phyloP scores from a whole-genome alignment of 768 basidiomycete species.

The Leccinum longicurvipes region DNA sequence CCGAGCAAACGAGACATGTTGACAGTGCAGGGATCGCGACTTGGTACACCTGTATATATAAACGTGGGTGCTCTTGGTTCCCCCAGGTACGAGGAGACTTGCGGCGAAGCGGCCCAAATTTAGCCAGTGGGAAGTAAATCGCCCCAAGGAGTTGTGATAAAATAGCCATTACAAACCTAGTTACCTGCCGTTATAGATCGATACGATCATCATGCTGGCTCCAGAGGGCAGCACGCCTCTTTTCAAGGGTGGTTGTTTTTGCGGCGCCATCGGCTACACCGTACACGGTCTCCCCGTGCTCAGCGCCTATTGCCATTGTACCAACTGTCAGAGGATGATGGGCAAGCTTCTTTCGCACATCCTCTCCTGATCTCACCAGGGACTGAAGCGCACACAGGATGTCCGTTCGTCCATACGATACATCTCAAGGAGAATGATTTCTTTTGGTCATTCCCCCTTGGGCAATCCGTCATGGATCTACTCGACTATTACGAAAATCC shows the following conservation, averaged over 20 bases:
- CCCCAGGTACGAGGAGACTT: neutral
- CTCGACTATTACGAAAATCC: conserved; percentile 49
- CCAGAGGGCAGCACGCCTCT: conserved; percentile 15
- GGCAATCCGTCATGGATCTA: conserved; percentile 29
- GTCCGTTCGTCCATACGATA: conserved; percentile 60
- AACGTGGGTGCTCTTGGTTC: neutral
- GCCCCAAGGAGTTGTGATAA: neutral
- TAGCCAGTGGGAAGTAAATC: neutral
- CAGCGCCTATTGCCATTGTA: conserved; percentile 69
- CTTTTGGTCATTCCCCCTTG: conserved; percentile 39
- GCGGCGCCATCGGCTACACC: conserved; percentile 47
- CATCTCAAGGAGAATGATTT: conserved; percentile 53
- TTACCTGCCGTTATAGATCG: neutral
- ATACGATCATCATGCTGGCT: conserved; percentile 5
- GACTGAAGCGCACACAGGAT: conserved; percentile 19
- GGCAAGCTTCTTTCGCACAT: conserved; percentile 35
- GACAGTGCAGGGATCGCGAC: no score
- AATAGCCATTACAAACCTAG: no score
- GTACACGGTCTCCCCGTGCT: conserved; percentile 47
- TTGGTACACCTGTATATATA: neutral
- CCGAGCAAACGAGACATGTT: no score
- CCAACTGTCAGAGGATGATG: conserved; percentile 59
- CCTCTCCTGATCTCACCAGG: neutral
- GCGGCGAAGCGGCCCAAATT: no score
- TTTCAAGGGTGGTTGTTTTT: conserved; percentile 56